Conservation (phyloP, 2,329 filamentous ascomycete genomes). For the Tolypocladium album region DNA sequence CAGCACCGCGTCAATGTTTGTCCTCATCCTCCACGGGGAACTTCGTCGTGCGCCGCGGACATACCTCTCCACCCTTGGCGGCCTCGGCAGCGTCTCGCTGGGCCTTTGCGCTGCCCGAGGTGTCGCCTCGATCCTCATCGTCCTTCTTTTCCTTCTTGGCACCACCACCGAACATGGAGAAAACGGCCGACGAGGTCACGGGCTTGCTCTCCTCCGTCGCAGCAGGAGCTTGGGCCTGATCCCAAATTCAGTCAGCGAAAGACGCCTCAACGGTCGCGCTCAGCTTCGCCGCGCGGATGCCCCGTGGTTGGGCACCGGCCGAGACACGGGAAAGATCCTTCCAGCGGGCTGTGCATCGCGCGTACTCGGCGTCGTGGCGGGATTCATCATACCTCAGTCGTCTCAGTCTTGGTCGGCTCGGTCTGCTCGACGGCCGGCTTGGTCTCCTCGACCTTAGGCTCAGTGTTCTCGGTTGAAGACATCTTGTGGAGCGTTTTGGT, state of each 20-base stretch:
- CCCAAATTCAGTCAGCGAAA: not conserved
- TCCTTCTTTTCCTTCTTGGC: slow-evolving; percentile 96
- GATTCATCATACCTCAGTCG: slow-evolving; percentile 15
- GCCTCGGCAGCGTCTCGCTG: slow-evolving; percentile 53
- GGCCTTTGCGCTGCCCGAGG: slow-evolving; percentile 79
- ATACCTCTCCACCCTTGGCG: slow-evolving; percentile 47
- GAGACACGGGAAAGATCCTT: not conserved
- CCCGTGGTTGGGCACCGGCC: not conserved
- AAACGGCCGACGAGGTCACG: slow-evolving; percentile 57
- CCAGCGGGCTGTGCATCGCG: not conserved
- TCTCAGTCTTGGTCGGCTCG: slow-evolving; percentile 13
- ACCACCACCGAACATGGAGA: slow-evolving; percentile 98
- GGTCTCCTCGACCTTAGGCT: slow-evolving; percentile 44
- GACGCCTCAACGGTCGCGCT: not conserved
- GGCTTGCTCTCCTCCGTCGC: slow-evolving; percentile 14
- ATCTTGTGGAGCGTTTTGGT: slow-evolving; percentile 20
- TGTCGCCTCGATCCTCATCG: slow-evolving; percentile 70
- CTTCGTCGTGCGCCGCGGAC: slow-evolving; percentile 4
- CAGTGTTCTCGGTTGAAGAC: slow-evolving; percentile 38
- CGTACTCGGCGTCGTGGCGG: not conserved
- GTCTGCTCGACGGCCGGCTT: slow-evolving; percentile 14
- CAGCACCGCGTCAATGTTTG: slow-evolving; percentile 1
- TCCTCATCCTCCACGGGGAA: not conserved
- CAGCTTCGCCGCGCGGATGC: not conserved
- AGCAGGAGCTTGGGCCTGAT: slow-evolving; percentile 4